phyloP scores from a whole-genome alignment of 495 filamentous ascomycete species.

The Hyaloscypha variabilis region DNA sequence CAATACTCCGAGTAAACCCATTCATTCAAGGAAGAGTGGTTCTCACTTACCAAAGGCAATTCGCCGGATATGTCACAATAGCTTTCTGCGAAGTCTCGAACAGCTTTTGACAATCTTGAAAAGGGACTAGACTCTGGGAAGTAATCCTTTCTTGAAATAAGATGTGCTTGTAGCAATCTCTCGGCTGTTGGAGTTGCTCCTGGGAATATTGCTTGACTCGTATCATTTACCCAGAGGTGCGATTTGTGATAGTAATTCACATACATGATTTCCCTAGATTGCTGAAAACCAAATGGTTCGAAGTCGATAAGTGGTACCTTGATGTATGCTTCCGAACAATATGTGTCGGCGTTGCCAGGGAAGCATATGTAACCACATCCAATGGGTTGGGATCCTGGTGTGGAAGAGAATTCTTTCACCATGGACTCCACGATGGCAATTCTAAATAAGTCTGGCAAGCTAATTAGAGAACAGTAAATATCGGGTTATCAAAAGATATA shows the following conservation, averaged over 20 bases:
- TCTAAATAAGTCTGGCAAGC: neutral
- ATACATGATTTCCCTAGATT: too few species aligned
- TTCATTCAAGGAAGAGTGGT: neutral
- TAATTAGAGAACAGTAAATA: neutral
- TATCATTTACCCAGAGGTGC: too few species aligned
- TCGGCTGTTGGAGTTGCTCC: neutral
- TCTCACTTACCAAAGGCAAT: conserved; percentile 4
- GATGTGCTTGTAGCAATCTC: neutral
- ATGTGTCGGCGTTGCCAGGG: too few species aligned
- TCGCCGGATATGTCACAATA: neutral
- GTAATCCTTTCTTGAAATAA: neutral
- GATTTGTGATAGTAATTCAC: too few species aligned
- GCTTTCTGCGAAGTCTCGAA: neutral
- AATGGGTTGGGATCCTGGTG: too few species aligned
- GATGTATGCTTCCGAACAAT: too few species aligned
- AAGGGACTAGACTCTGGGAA: neutral
- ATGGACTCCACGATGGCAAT: neutral
- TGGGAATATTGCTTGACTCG: too few species aligned
- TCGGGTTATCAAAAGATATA: neutral
- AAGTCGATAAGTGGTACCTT: too few species aligned
- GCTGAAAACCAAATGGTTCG: too few species aligned
- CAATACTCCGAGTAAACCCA: too few species aligned
- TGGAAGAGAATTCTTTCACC: neutral
- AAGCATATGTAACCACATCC: too few species aligned
- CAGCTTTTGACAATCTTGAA: neutral